Evolutionary conservation across 805 yeast genomes (phyloP).

Genomic region (Wickerhamiella slavikovae): DNA sequence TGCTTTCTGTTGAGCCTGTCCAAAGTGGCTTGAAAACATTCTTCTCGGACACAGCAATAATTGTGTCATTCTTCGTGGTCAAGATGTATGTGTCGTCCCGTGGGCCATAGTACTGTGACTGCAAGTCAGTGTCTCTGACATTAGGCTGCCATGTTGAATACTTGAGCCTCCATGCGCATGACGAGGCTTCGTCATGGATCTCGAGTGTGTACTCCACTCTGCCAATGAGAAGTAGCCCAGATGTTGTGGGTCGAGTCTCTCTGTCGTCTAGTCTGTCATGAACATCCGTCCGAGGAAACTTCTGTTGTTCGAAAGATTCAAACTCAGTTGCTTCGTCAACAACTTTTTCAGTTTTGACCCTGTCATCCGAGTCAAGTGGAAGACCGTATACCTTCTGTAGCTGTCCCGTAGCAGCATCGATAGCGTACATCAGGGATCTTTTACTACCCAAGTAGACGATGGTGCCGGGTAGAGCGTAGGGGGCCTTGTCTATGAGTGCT

Average conservation of each 20-base stretch:
- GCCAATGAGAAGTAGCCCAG: conserved; percentile 12
- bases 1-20: conserved; percentile 53
- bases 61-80: conserved; percentile 63
- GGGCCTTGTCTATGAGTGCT: conserved; percentile 62
- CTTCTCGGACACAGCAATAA: conserved; percentile 45
- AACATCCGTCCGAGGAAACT: too few relatives aligned
- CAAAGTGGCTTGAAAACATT: conserved; percentile 47
- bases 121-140: conserved; percentile 43
- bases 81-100: conserved; percentile 59
- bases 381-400: conserved; percentile 50
- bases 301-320: too few relatives aligned
- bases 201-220: conserved; percentile 20
- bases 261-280: too few relatives aligned
- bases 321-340: conserved; percentile 1
- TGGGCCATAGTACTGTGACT: conserved; percentile 24
- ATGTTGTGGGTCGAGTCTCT: too few relatives aligned
- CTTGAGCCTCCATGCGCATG: conserved; percentile 65
- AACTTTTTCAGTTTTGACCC: conserved; percentile 4
- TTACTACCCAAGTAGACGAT: conserved; percentile 79
- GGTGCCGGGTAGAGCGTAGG: conserved; percentile 56
- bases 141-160: conserved; percentile 87
- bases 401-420: conserved; percentile 58
- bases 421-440: conserved; percentile 50
- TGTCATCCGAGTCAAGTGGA: conserved; percentile 1
- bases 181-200: conserved; percentile 48